Evolutionary conservation across 371 early-diverging fungal genomes (phyloP).

Genomic region (Choanephora cucurbitarum): DNA sequence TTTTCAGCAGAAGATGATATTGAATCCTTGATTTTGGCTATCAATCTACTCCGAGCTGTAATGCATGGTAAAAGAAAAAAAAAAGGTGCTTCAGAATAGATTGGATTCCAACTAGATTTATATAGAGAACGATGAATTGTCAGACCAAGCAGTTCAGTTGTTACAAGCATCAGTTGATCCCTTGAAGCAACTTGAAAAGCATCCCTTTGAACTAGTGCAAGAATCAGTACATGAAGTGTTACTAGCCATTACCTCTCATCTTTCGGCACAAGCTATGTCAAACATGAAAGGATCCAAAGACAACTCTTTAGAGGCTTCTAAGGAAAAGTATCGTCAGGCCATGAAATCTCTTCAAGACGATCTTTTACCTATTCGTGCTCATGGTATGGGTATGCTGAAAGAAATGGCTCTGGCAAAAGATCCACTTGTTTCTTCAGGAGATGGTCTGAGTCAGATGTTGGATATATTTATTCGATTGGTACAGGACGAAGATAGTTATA

Average conservation of each 20-base stretch:
- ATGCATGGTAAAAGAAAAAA: slow-evolving; percentile 39
- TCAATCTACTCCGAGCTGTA: slow-evolving; percentile 47
- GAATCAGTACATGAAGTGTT: slow-evolving; percentile 62
- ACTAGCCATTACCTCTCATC: slow-evolving; percentile 50
- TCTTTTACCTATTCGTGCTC: slow-evolving; percentile 85
- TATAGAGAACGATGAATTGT: slow-evolving; percentile 56
- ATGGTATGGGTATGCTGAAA: slow-evolving; percentile 79
- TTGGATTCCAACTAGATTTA: background rate
- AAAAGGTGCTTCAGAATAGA: background rate
- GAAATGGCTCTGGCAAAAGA: slow-evolving; percentile 73
- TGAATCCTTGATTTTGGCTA: slow-evolving; percentile 43
- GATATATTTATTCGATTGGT: slow-evolving; percentile 77
- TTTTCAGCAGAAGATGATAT: slow-evolving; percentile 42
- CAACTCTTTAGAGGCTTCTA: slow-evolving; percentile 36
- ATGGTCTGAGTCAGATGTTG: slow-evolving; percentile 64
- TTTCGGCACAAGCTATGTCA: slow-evolving; percentile 38
- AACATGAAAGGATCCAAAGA: slow-evolving; percentile 8
- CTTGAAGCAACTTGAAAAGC: slow-evolving; percentile 54
- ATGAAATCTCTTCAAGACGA: slow-evolving; percentile 78
- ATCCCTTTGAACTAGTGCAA: slow-evolving; percentile 53
- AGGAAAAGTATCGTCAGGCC: slow-evolving; percentile 67
- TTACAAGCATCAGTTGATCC: slow-evolving; percentile 55
- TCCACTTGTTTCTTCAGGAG: slow-evolving; percentile 49
- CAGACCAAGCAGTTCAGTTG: slow-evolving; percentile 48
- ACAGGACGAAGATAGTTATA: slow-evolving; percentile 80